Conservation (phyloP, 345 rosid genomes). For the Aurinia saxatilis region DNA sequence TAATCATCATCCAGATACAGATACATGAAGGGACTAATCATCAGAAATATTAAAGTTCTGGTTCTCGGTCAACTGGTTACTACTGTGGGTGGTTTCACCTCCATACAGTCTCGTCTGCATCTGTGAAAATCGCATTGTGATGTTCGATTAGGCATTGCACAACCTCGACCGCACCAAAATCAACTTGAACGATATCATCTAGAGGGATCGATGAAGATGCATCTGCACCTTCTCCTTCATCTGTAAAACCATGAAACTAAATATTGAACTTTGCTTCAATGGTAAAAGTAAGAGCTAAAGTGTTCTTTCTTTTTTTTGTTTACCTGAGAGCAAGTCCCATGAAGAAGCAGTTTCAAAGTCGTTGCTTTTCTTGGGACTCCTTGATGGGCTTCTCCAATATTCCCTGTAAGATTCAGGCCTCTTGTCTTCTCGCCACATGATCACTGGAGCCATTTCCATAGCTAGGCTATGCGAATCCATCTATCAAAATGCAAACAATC, state of each 20-base stretch:
- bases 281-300: neutral
- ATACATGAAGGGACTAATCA: too few relatives aligned
- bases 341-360: conserved; percentile 43
- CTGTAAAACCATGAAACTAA: conserved; percentile 30
- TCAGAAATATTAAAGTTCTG: too few relatives aligned
- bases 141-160: conserved; percentile 82
- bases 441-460: conserved; percentile 78
- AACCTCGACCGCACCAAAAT: conserved; percentile 78
- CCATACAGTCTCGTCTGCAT: conserved; percentile 42
- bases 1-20: conserved; percentile 1
- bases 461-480: conserved; percentile 92
- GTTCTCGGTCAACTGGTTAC: neutral
- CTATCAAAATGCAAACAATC: conserved; percentile 31
- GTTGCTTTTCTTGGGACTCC: conserved; percentile 44
- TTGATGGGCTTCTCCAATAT: conserved; percentile 57
- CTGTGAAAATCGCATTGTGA: conserved; percentile 80
- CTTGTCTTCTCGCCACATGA: conserved; percentile 76
- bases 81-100: conserved; percentile 4
- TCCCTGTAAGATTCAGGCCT: conserved; percentile 59
- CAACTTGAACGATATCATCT: conserved; percentile 63
- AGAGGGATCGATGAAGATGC: conserved; percentile 68
- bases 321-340: conserved; percentile 90
- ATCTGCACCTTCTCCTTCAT: conserved; percentile 60
- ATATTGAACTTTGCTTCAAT: neutral
- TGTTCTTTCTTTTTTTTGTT: neutral